These are phyloP conservation scores for Mollisia scopiformis DNA, from an alignment of 2,329 filamentous ascomycete species.

Conservation along the genomic window DNA sequence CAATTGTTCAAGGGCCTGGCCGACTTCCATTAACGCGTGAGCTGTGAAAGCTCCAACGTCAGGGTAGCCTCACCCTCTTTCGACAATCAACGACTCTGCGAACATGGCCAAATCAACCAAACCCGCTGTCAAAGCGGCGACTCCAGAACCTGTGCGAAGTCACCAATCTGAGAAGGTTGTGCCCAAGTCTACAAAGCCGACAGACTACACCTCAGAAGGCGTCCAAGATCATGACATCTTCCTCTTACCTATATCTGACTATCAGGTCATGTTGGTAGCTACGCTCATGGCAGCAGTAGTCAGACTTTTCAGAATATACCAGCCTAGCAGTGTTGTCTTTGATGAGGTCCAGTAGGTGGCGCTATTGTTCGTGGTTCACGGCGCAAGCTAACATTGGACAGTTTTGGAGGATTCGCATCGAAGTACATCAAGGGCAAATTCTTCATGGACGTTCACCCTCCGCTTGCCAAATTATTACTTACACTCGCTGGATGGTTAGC, in stretches of 20 bases:
- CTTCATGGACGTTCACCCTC: slow-evolving; percentile 99
- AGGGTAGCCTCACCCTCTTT: slow-evolving; percentile 19
- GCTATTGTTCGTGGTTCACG: not conserved
- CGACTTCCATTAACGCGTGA: slow-evolving; percentile 21
- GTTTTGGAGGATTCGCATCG: slow-evolving; percentile 95
- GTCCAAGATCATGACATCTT: slow-evolving; percentile 92
- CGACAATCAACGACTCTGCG: slow-evolving; percentile 13
- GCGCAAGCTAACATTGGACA: slow-evolving; percentile 42
- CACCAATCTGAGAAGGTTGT: slow-evolving; percentile 15
- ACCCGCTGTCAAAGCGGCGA: slow-evolving; percentile 18
- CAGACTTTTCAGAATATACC: slow-evolving; percentile 92
- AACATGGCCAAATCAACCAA: slow-evolving; percentile 33
- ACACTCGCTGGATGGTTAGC: slow-evolving; percentile 93
- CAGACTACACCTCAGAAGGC: slow-evolving; percentile 75
- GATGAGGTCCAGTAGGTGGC: slow-evolving; percentile 94
- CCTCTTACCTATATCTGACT: slow-evolving; percentile 81
- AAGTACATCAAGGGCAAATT: slow-evolving; percentile 99
- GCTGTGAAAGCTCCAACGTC: slow-evolving; percentile 25
- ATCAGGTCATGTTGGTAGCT: slow-evolving; percentile 72
- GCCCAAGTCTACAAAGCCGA: slow-evolving; percentile 33
- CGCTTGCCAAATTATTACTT: slow-evolving; percentile 94
- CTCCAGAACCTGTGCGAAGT: slow-evolving; percentile 20
- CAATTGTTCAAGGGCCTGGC: slow-evolving; percentile 17
- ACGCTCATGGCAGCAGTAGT: slow-evolving; percentile 79
- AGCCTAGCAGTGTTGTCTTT: slow-evolving; percentile 95